Evolutionary conservation across 495 filamentous ascomycete species (phyloP).

Genomic region (Neurospora intermedia): DNA sequence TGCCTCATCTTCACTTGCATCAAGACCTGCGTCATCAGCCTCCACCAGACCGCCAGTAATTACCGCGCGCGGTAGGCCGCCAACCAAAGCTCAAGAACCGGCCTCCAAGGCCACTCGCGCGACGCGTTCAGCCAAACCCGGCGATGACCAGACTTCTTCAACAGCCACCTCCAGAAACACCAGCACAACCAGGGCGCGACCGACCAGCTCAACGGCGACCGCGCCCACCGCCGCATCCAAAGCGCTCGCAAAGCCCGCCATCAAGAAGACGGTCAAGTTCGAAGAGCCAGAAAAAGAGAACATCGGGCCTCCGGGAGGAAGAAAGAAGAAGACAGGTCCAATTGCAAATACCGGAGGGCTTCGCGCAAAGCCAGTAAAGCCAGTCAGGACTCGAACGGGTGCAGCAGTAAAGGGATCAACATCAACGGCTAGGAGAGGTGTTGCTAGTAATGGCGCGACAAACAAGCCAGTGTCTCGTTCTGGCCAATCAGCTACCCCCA

Average conservation of each 20-base stretch:
- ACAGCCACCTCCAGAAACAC: background rate
- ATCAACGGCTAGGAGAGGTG: background rate
- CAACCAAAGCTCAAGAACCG: constrained; percentile 23
- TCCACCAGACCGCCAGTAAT: constrained; percentile 9
- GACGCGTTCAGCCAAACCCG: background rate
- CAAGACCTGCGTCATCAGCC: background rate
- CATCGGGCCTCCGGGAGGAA: constrained; percentile 20
- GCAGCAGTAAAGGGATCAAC: background rate
- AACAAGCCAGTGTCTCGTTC: background rate
- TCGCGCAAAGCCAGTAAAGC: constrained; percentile 34
- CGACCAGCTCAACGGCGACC: constrained; percentile 1
- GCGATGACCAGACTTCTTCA: background rate
- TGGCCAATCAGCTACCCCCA: background rate
- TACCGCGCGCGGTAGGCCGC: constrained; percentile 32
- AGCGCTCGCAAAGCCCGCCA: constrained; percentile 21
- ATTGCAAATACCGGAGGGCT: constrained; percentile 26
- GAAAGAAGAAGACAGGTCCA: constrained; percentile 17
- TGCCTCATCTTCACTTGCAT: background rate
- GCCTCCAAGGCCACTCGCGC: constrained; percentile 18
- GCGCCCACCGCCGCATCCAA: constrained; percentile 17
- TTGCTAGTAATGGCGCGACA: background rate
- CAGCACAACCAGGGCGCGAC: background rate
- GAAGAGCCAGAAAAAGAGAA: constrained; percentile 50
- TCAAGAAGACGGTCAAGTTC: constrained; percentile 47
- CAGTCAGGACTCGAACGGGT: constrained; percentile 24